Percentiles rank a stretch among this genome's conserved stretches.
Conservation (phyloP, 2,329 filamentous ascomycete species). For the Xylariaceae sp. region DNA sequence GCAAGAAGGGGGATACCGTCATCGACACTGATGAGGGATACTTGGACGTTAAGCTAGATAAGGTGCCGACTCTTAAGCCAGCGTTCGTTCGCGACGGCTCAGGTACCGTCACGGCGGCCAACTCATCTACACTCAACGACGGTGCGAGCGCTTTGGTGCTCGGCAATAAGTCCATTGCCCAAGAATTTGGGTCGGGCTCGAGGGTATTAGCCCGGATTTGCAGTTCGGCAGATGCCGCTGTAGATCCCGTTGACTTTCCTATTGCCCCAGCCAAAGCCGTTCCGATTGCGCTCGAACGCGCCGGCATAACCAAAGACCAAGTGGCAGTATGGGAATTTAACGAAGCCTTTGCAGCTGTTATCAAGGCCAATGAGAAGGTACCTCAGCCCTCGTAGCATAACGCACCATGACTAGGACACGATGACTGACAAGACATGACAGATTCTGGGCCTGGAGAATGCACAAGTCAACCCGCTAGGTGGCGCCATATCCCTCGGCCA, state of each 20-base stretch:
- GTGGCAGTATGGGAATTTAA: constrained; percentile 98
- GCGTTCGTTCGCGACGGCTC: constrained; percentile 87
- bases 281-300: constrained; percentile 84
- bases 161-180: constrained; percentile 79
- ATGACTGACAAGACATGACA: constrained; percentile 40
- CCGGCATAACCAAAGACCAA: constrained; percentile 89
- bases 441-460: constrained; percentile 81
- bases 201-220: constrained; percentile 88
- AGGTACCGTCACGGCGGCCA: constrained; percentile 92
- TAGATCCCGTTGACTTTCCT: constrained; percentile 93
- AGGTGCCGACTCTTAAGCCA: constrained; percentile 84
- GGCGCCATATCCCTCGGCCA: constrained; percentile 93
- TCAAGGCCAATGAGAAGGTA: constrained; percentile 91
- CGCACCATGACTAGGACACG: not conserved
- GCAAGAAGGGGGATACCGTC: constrained; percentile 81
- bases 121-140: constrained; percentile 93
- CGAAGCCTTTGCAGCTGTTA: constrained; percentile 94
- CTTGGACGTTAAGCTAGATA: constrained; percentile 84
- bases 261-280: constrained; percentile 92
- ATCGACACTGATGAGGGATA: constrained; percentile 89
- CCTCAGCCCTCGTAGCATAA: constrained; percentile 8
- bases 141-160: constrained; percentile 90
- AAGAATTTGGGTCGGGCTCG: constrained; percentile 77
- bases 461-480: constrained; percentile 85
- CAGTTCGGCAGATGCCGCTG: constrained; percentile 85